Base-by-base conservation (phyloP, 805 yeast genomes). In the Yamadazyma sp. region DNA sequence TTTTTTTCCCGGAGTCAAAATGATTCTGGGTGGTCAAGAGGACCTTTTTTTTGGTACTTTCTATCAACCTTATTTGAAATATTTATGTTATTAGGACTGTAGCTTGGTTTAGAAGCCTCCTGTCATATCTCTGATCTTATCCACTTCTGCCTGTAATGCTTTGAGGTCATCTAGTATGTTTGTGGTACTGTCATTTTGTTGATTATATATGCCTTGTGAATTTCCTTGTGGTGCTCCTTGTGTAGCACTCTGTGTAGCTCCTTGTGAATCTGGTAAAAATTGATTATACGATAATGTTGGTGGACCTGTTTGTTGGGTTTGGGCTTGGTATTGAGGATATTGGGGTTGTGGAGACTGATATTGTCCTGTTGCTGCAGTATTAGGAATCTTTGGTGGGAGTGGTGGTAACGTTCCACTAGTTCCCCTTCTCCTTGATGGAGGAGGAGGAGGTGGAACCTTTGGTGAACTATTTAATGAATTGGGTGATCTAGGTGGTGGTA, bases 121-220 rank as follows among this genome's bases (percentile, higher is more conserved):
- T 7, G 72, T 64, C 68, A 67, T 56, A 37, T 53, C 55, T 40
- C 72, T 56, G 35, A 82, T 60, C 34, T 71, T 68, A 47, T 82
- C 83, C 15, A 82, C 86, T 53, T 82, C 88, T 23, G 70, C 80
- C 48, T 82, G 86, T 31, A 82, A 63, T 7, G 82, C 82, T 49
- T 73, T 73, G 38, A 82, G 62, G 50, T 82, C 83, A 30, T 81
- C 80, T 45, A 82, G 56, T 15, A 82, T 75, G 41, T 80, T 76
- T 3, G 72, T 58, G 17, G 73, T 67, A 42, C 70, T 64, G 24
- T 54, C 55, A 34, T 43, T 55, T 10, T 22, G 18, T 8, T 27
- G 28, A 15, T 17, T 11, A 27, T 28, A 36, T 2, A 31, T 23
- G 7, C 18, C 15, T 11, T 30, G 14, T 4, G 26, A 7, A 34